phyloP scores from a whole-genome alignment of 192 early-diverging fungal species.

The Lobosporangium transversale region DNA sequence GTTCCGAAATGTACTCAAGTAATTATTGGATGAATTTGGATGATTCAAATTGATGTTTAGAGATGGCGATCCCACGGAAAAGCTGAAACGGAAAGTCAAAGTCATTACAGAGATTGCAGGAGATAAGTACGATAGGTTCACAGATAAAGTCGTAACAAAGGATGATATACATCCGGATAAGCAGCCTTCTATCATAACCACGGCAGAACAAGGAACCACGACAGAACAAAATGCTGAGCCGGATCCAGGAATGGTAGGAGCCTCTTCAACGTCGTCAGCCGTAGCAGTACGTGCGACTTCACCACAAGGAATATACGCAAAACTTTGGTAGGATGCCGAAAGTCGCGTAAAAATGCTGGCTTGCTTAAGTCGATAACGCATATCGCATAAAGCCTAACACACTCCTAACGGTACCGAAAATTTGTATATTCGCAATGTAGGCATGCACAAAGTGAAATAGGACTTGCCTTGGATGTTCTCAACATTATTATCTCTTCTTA shows the following conservation, averaged over 20 bases:
- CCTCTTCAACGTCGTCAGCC: not conserved
- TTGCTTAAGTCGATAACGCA: too few species aligned
- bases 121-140: constrained; percentile 40
- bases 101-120: constrained; percentile 32
- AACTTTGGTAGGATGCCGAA: constrained; percentile 36
- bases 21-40: too few species aligned
- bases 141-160: constrained; percentile 14
- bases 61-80: constrained; percentile 46
- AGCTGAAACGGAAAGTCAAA: constrained; percentile 48
- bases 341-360: too few species aligned
- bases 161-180: not conserved
- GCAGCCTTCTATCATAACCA: not conserved
- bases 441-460: constrained; percentile 50
- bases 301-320: constrained; percentile 41
- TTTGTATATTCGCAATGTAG: too few species aligned
- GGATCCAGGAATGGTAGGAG: not conserved
- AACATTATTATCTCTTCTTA: constrained; percentile 48
- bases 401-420: too few species aligned
- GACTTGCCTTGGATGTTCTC: constrained; percentile 43
- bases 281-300: constrained; percentile 16
- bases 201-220: not conserved
- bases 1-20: too few species aligned
- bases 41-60: too few species aligned
- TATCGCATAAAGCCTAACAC: too few species aligned
- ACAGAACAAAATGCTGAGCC: not conserved